Percentiles rank a stretch among this genome's conserved stretches.
These are phyloP conservation scores for Chalciporus sphaerocephalus DNA, from an alignment of 768 basidiomycete genomes.

Conservation along the genomic window DNA sequence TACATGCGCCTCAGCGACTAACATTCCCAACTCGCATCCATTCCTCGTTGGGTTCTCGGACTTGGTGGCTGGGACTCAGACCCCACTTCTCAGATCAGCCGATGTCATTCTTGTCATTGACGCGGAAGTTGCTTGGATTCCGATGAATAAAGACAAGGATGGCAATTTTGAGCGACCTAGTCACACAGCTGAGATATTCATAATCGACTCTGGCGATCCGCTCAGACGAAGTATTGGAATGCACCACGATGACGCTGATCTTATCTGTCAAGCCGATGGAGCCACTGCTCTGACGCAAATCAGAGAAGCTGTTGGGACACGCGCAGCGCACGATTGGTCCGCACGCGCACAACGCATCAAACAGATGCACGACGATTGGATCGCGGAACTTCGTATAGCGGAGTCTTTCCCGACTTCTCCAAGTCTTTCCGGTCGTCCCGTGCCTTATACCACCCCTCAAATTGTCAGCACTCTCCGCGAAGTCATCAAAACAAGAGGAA, in stretches of 20 bases:
- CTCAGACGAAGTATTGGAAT: constrained; percentile 47
- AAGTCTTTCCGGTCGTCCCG: constrained; percentile 13
- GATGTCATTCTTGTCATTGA: constrained; percentile 68
- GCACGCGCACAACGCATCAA: constrained; percentile 16
- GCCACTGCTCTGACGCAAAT: constrained; percentile 50
- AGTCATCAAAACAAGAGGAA: constrained; percentile 29
- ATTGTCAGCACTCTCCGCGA: constrained; percentile 47
- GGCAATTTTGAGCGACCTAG: constrained; percentile 34
- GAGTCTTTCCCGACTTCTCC: constrained; percentile 28
- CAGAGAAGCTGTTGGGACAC: constrained; percentile 17
- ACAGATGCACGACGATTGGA: constrained; percentile 26
- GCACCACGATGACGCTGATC: constrained; percentile 50
- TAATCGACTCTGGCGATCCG: constrained; percentile 61
- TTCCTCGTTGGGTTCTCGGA: constrained; percentile 51
- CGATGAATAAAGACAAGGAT: constrained; percentile 37
- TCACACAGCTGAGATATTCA: constrained; percentile 46
- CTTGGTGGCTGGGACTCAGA: constrained; percentile 42
- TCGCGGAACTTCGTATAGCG: constrained; percentile 23
- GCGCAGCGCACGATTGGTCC: constrained; percentile 7
- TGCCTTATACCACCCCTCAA: constrained; percentile 40
- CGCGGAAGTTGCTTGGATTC: constrained; percentile 63
- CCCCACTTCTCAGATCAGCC: constrained; percentile 45
- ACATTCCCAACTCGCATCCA: constrained; percentile 55
- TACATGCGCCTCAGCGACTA: constrained; percentile 47
- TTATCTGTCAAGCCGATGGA: constrained; percentile 56